Evolutionary conservation across 2,329 filamentous ascomycete species (phyloP).

Genomic region (Clonostachys rhizophaga): DNA sequence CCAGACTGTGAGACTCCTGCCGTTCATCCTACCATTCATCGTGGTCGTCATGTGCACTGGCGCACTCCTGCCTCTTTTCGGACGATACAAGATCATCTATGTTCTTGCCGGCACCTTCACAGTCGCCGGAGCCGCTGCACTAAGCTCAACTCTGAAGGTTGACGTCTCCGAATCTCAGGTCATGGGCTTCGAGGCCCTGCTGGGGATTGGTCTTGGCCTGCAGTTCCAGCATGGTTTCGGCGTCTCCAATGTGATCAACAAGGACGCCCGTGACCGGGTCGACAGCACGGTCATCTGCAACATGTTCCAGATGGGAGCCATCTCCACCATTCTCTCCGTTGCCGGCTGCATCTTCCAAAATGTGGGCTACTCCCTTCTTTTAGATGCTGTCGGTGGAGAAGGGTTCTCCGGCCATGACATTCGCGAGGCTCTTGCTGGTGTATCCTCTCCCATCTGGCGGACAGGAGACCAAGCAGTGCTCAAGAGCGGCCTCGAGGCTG

Average conservation of each 20-base stretch:
- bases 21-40: slow-evolving; percentile 32
- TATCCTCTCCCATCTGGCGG: slow-evolving; percentile 13
- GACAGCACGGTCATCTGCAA: slow-evolving; percentile 24
- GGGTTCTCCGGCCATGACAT: slow-evolving; percentile 13
- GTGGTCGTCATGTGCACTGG: slow-evolving; percentile 27
- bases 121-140: slow-evolving; percentile 14
- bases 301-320: slow-evolving; percentile 22
- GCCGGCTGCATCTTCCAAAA: slow-evolving; percentile 23
- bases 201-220: slow-evolving; percentile 22
- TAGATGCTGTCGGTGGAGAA: slow-evolving; percentile 5
- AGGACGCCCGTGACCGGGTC: slow-evolving; percentile 13
- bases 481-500: slow-evolving; percentile 9
- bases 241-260: slow-evolving; percentile 18
- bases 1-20: slow-evolving; percentile 35
- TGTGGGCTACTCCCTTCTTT: slow-evolving; percentile 14
- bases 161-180: slow-evolving; percentile 14
- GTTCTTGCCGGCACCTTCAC: slow-evolving; percentile 16
- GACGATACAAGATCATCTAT: slow-evolving; percentile 28
- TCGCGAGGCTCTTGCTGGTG: slow-evolving; percentile 17
- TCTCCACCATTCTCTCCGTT: slow-evolving; percentile 15
- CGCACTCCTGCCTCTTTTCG: slow-evolving; percentile 24
- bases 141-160: slow-evolving; percentile 13
- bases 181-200: slow-evolving; percentile 20
- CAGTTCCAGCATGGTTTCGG: slow-evolving; percentile 21
- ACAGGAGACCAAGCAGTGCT: slow-evolving; percentile 8